These are phyloP conservation scores for Globisporangium heterothallicum DNA, from an alignment of 352 stramenopile species.

Conservation along the genomic window DNA sequence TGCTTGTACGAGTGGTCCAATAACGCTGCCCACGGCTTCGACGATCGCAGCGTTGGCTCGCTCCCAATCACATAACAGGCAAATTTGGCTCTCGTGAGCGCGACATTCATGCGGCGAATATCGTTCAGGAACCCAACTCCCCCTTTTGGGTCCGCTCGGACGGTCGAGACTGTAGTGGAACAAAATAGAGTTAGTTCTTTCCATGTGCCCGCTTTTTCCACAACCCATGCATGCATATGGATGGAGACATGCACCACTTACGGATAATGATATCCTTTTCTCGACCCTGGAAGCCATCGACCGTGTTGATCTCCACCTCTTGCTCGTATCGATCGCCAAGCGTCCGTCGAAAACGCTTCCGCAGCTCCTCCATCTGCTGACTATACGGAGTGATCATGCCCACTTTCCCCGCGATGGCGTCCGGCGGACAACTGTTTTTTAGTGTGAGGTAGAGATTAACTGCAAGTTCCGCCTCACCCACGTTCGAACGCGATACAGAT, in stretches of 20 bases:
- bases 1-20: conserved; percentile 64
- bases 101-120: conserved; percentile 87
- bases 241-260: conserved; percentile 28
- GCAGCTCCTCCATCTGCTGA: conserved; percentile 87
- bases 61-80: conserved; percentile 87
- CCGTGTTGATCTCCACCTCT: conserved; percentile 90
- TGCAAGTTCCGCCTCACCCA: conserved; percentile 74
- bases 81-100: conserved; percentile 84
- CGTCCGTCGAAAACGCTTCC: conserved; percentile 41
- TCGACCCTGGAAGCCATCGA: conserved; percentile 90
- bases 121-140: conserved; percentile 88
- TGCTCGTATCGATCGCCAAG: conserved; percentile 67
- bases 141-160: conserved; percentile 72
- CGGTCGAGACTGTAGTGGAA: conserved; percentile 65
- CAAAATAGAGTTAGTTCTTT: conserved; percentile 2
- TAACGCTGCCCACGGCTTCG: conserved; percentile 74
- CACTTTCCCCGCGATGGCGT: conserved; percentile 74
- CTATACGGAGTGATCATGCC: conserved; percentile 88
- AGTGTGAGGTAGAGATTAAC: conserved; percentile 87
- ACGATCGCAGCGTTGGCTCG: conserved; percentile 74
- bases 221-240: too few relatives aligned
- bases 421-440: conserved; percentile 75
- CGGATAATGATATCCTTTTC: conserved; percentile 91
- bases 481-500: conserved; percentile 78
- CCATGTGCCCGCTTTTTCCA: too few relatives aligned